These are phyloP conservation scores for Hericium coralloides DNA, from an alignment of 768 basidiomycete genomes.

Conservation along the genomic window DNA sequence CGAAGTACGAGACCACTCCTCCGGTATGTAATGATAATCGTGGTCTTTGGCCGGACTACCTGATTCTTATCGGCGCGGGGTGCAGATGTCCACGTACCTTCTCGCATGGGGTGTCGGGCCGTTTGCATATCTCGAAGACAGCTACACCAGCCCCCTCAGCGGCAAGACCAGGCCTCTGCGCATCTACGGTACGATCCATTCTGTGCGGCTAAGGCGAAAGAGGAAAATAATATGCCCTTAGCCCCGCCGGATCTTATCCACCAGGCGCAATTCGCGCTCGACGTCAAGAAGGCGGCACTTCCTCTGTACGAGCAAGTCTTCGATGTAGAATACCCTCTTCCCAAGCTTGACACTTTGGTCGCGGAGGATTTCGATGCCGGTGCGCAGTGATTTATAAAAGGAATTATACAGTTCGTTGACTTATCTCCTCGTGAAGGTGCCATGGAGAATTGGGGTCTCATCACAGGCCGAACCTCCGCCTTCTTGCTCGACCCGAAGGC, in stretches of 20 bases:
- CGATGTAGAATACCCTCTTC: conserved; percentile 85
- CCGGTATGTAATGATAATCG: conserved; percentile 27
- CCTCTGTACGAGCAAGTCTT: conserved; percentile 92
- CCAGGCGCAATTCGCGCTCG: conserved; percentile 81
- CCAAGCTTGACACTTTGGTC: conserved; percentile 90
- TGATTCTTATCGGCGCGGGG: not conserved
- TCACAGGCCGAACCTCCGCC: conserved; percentile 79
- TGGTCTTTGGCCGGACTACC: conserved; percentile 1
- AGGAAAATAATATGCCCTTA: conserved; percentile 18
- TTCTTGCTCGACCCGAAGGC: conserved; percentile 75
- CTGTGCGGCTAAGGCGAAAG: not conserved
- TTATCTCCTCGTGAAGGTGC: conserved; percentile 34
- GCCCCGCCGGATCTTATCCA: conserved; percentile 76
- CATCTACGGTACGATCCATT: conserved; percentile 53
- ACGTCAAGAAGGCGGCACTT: conserved; percentile 72
- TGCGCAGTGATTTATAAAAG: conserved; percentile 17
- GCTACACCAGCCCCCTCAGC: conserved; percentile 71
- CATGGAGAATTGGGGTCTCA: conserved; percentile 95
- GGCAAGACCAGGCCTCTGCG: conserved; percentile 76
- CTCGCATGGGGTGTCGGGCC: conserved; percentile 81
- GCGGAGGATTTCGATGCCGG: conserved; percentile 87
- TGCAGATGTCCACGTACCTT: conserved; percentile 76
- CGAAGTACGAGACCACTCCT: conserved; percentile 74
- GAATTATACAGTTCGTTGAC: not conserved
- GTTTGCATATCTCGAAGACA: conserved; percentile 66